phyloP scores from a whole-genome alignment of 768 basidiomycete species.

The Cubamyces sp. region DNA sequence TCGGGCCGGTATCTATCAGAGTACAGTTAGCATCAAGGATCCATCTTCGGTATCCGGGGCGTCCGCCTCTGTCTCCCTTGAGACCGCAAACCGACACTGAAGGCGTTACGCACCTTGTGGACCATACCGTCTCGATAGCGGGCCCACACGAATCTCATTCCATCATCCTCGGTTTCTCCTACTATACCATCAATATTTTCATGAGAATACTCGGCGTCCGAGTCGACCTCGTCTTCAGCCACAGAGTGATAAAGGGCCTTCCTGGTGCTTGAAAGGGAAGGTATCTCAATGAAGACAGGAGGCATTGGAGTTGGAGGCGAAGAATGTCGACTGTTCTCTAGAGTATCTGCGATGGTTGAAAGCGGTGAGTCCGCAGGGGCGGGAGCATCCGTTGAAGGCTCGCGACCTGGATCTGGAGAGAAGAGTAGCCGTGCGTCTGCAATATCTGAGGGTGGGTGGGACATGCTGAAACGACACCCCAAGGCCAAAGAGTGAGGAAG shows the following conservation, averaged over 20 bases:
- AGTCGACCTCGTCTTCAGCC: constrained; percentile 15
- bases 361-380: constrained; percentile 10
- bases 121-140: constrained; percentile 59
- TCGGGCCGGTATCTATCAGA: constrained; percentile 24
- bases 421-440: constrained; percentile 4
- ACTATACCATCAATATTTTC: constrained; percentile 44
- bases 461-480: constrained; percentile 3
- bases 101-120: constrained; percentile 49
- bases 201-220: constrained; percentile 23
- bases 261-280: constrained; percentile 1
- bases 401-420: constrained; percentile 7
- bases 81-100: too few species aligned
- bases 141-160: constrained; percentile 61
- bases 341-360: background rate
- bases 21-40: background rate
- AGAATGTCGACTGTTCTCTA: background rate
- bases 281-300: constrained; percentile 10
- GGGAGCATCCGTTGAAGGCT: constrained; percentile 13
- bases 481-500: background rate
- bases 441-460: constrained; percentile 8
- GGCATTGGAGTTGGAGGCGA: background rate
- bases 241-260: constrained; percentile 16
- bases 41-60: background rate
- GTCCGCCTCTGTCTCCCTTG: too few species aligned
- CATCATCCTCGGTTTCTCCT: constrained; percentile 53